Conservation (phyloP, 805 yeast species). For the Wickerhamiella shivajii region DNA sequence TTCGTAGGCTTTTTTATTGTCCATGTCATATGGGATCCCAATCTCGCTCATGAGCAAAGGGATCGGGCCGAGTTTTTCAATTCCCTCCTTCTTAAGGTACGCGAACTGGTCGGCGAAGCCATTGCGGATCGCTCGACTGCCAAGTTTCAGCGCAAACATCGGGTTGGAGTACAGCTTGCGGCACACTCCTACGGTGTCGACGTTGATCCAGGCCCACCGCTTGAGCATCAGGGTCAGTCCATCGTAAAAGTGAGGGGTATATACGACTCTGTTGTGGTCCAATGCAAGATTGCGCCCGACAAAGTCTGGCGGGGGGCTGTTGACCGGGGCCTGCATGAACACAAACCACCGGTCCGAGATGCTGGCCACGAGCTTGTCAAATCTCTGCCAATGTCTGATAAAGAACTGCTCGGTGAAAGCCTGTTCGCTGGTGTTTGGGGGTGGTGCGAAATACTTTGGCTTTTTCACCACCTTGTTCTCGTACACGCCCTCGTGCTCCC, state of each 20-base stretch:
- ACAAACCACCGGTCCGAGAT: conserved; percentile 35
- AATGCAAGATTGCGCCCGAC: conserved; percentile 32
- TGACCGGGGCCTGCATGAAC: conserved; percentile 68
- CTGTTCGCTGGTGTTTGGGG: conserved; percentile 29
- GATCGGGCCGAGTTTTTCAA: conserved; percentile 44
- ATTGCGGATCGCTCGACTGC: conserved; percentile 60
- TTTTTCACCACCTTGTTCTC: conserved; percentile 27
- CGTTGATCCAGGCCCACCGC: conserved; percentile 72
- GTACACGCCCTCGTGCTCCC: conserved; percentile 77
- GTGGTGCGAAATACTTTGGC: conserved; percentile 37
- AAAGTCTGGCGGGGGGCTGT: conserved; percentile 59
- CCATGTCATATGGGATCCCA: conserved; percentile 98
- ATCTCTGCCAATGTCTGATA: conserved; percentile 43
- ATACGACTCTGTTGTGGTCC: conserved; percentile 25
- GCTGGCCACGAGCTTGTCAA: conserved; percentile 35
- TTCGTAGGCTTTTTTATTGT: conserved; percentile 53
- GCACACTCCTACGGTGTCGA: conserved; percentile 79
- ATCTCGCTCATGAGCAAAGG: conserved; percentile 82
- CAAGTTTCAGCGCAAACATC: conserved; percentile 51
- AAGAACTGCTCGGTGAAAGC: conserved; percentile 43
- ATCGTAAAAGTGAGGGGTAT: conserved; percentile 86
- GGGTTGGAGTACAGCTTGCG: conserved; percentile 66
- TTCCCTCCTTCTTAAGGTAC: conserved; percentile 54
- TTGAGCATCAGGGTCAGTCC: conserved; percentile 89
- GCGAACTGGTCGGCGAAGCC: conserved; percentile 53